Evolutionary conservation across 2,329 filamentous ascomycete species (phyloP), one percentile per base, ranked within the genome.

Genomic region (Fusarium dlaminii): DNA sequence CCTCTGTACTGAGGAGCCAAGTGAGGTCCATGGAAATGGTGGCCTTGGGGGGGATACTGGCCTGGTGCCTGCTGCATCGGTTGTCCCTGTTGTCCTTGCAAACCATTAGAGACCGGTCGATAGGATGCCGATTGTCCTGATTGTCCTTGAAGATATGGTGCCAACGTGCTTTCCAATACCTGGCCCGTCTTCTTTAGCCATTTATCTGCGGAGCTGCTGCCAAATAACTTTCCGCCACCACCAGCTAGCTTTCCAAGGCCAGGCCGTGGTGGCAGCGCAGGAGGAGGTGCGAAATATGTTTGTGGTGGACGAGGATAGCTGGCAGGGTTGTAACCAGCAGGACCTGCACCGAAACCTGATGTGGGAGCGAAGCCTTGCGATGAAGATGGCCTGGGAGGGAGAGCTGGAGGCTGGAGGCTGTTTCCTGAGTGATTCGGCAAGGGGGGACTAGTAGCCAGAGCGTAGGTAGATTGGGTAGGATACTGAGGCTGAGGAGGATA

Each of bases 161-260:
- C 81, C 49, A 82, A 68, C 39, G 76, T 81, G 52, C 74, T 81
- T 69, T 83, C 82, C 29, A 83, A 68, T 18, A 78, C 79, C 51
- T 81, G 77, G 30, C 79, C 79, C 32, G 81, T 83, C 75, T 81
- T 83, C 57, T 78, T 80, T 18, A 83, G 56, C 78, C 81, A 82
- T 61, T 80, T 81, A 64, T 80, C 77, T 4, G 81, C 82, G 24
- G 81, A 81, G 39, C 77, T 78, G 65, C 79, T 78, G 32, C 80
- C 79, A 52, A 83, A 81, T 20, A 82, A 71, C 51, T 78, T 79
- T 9, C 75, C 72, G 8, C 74, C 57, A 3, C 67, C 60, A n/a
- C 66, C 67, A 42, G 67, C 37, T 49, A 69, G 22, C 37, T 78
- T 79, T 5, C 74, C 72, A 17, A 74, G 48, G 7, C 66, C 63